These are phyloP conservation scores for Solanum hybrid DNA, from an alignment of 305 asterid genomes.

Conservation along the genomic window DNA sequence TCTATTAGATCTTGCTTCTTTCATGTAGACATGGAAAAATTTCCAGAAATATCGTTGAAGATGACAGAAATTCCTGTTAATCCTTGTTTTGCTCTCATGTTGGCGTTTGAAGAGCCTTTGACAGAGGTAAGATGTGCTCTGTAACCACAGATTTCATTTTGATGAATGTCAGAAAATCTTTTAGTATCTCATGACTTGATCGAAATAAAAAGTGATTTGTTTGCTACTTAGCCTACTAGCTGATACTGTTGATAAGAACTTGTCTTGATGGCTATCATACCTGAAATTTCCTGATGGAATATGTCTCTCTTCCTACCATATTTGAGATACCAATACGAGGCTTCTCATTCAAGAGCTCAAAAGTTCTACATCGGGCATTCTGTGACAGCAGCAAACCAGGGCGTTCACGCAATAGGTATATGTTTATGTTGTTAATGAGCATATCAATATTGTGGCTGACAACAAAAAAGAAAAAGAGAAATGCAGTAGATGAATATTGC, in stretches of 20 bases:
- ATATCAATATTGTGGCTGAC: not conserved
- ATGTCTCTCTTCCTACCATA: constrained; percentile 3
- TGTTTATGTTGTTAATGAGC: not conserved
- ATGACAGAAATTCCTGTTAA: constrained; percentile 58
- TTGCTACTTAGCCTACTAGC: not conserved
- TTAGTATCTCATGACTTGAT: not conserved
- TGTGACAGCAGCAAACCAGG: constrained; percentile 94
- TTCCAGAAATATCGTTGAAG: constrained; percentile 42
- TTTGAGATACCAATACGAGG: constrained; percentile 72
- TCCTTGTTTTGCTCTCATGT: constrained; percentile 80
- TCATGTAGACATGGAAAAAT: constrained; percentile 41
- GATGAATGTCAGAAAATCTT: not conserved
- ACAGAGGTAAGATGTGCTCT: constrained; percentile 41
- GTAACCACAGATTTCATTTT: not conserved
- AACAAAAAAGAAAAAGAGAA: not conserved
- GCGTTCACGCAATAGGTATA: constrained; percentile 52
- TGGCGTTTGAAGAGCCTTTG: constrained; percentile 79
- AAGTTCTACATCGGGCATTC: constrained; percentile 61
- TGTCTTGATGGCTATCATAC: not conserved
- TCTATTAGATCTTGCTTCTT: not conserved
- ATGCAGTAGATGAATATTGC: not conserved
- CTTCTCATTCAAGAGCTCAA: constrained; percentile 60
- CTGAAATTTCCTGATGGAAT: constrained; percentile 7
- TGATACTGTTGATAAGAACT: not conserved
- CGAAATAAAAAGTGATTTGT: not conserved